Evolutionary conservation across 306 rosid genomes (phyloP), one percentile per base, ranked within the genome.

Genomic region (Benincasa hispida): DNA sequence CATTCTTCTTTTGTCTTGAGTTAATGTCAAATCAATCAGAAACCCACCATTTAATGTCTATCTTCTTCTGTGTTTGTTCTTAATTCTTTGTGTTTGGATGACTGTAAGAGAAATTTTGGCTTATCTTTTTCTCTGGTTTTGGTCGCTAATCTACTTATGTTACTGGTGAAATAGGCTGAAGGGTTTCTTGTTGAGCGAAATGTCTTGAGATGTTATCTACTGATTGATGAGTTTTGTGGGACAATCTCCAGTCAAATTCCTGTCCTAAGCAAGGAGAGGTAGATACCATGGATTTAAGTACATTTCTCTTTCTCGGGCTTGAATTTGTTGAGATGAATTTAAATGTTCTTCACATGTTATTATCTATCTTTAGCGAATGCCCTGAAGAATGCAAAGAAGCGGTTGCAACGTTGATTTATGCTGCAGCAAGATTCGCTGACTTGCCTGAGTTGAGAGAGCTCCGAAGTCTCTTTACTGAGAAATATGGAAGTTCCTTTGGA

Each of bases 301-400:
- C 39, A 21, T 41, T 68, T 37, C 18, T 34, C n/a, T 41, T 60
- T 50, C n/a, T 75, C 13, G 25, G 41, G 22, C 57, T 51, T 14
- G 6, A 60, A 28, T 17, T 28, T 28, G 76, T 72, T 17, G 22
- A 7, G 14, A 78, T 63, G 11, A 14, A 61, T 14, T 76, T 21
- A 47, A 51, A 81, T 62, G 14, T 48, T 65, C 8, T 67, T 24
- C 24, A 51, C n/a, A 50, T 22, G 35, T n/a, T n/a, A 10, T 59
- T 56, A 30, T 22, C 53, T 82, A 25, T 37, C 53, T 74, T 57
- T 39, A 94, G 99, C 15, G 95, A 83, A 51, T 94, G 96, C 81
- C 96, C 96, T 24, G 99, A 89, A 25, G 99, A 92, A 80, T 92
- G 98, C 90, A 90, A 81, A 61, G 99, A 92, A 84, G 93, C 93